Evolutionary conservation across 768 basidiomycete genomes (phyloP).

Genomic region (Amanita polypyramis): DNA sequence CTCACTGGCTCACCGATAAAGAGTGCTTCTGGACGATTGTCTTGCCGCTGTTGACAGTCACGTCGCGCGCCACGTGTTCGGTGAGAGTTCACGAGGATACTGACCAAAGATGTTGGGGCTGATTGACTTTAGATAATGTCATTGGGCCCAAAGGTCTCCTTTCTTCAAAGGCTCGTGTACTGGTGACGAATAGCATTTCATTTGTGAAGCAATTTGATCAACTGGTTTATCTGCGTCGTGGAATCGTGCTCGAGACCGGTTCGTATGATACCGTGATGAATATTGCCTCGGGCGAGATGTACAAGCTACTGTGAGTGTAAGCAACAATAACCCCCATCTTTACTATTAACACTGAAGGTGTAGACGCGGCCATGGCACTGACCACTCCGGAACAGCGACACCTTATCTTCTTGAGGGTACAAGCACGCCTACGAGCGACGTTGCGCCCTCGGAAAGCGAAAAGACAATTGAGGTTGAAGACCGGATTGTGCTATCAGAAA

Average conservation of each 20-base stretch:
- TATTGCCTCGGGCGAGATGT: conserved; percentile 54
- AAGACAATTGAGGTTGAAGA: conserved; percentile 5
- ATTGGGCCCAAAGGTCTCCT: conserved; percentile 81
- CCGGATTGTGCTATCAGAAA: conserved; percentile 35
- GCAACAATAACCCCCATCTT: too few relatives aligned
- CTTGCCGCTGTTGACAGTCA: conserved; percentile 82
- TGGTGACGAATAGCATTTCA: conserved; percentile 85
- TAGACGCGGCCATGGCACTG: conserved; percentile 32
- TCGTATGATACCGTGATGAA: conserved; percentile 49
- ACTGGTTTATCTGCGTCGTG: conserved; percentile 65
- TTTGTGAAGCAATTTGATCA: conserved; percentile 73
- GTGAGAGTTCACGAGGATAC: conserved; percentile 24
- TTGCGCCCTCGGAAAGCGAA: neutral
- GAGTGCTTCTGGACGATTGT: conserved; percentile 82
- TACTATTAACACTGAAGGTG: neutral
- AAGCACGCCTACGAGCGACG: conserved; percentile 21
- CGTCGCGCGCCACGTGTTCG: conserved; percentile 79
- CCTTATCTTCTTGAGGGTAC: conserved; percentile 32
- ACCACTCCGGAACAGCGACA: conserved; percentile 39
- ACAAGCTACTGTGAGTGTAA: conserved; percentile 60
- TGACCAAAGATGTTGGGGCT: neutral
- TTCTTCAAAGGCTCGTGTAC: conserved; percentile 70
- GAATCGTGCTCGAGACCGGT: conserved; percentile 72
- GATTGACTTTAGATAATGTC: conserved; percentile 49
- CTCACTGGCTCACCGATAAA: conserved; percentile 15